Evolutionary conservation across 768 basidiomycete genomes (phyloP), one percentile per base, ranked within the genome.

Genomic region (Mycena chlorophos): DNA sequence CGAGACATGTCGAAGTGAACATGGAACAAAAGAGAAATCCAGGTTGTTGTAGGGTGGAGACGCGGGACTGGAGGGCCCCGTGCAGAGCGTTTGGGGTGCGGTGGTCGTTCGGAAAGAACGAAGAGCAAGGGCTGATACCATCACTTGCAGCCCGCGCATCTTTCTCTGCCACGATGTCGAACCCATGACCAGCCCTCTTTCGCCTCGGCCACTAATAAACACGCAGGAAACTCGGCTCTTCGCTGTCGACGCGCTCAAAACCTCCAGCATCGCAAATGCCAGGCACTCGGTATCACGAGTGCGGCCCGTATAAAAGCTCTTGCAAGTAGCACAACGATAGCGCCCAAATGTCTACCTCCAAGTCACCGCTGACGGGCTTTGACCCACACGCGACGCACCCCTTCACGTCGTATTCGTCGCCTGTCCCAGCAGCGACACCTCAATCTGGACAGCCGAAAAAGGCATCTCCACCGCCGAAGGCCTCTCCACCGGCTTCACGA

Each of bases 1-100:
- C 73, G 71, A 64, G 73, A 63, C 80, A 82, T 81, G 66, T 67
- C 62, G 58, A 64, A 68, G 63, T 68, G 73, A 71, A 80, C 78
- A 80, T 81, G 78, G 63, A 68, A 68, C 65, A 58, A 65, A 56
- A 59, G 63, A 61, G 64, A 63, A 60, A 66, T 80, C 77, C 79
- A 81, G 78, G 69, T 68, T 79, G 60, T 47, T 56, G 55, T 55
- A 37, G 57, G 55, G 47, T 47, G 34, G 38, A 27, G 31, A 19
- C 53, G 56, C 59, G 63, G 64, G 67, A 49, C 42, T 46, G 12
- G 49, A 31, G 49, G 58, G 49, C 60, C 56, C 60, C n/a, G n/a
- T n/a, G n/a, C n/a, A n/a, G 20, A 42, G 40, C 13, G 40, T 20
- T 42, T 12, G 40, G 8, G 49, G 49, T 20, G 49, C 37, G 40